Evolutionary conservation across 148 eudicot species (phyloP), one percentile per base, ranked within the genome.

Genomic region (Mesembryanthemum crystallinum): DNA sequence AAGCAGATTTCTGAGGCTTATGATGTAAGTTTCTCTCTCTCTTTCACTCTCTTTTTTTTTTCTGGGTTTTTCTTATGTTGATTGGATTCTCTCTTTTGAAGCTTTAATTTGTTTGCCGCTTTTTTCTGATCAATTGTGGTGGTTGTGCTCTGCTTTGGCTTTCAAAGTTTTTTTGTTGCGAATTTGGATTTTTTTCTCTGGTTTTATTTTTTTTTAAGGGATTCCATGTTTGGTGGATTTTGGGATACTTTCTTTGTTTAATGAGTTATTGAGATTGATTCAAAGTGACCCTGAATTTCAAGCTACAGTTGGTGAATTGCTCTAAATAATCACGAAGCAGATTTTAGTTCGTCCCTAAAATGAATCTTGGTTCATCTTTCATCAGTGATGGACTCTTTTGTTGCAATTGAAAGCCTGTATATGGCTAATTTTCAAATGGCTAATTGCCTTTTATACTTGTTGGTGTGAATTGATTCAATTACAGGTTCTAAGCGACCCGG

Each of bases 401-500:
- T 45, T 45, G 49, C 49, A 4, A 45, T 45, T 45, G 14, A 43
- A 43, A 7, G 49, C 20, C 37, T 28, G 10, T 29, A 3, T 30
- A 63, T 57, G 72, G 58, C n/a, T 37, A 8, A 27, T 57, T n/a
- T 4, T 43, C 9, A 6, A n/a, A 24, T 9, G 23, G 23, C 17
- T 71, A 18, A 7, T 33, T 5, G n/a, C 9, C 27, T 18, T 43
- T 52, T 33, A 42, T 24, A 24, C 11, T 58, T 61, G 37, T 64
- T 51, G 20, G 29, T 75, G 70, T 24, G 20, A 60, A 67, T 57
- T 52, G 66, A 75, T 52, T 75, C 1, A 52, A 32, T 35, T 66
- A 72, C 76, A 91, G 96, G 93, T 91, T 71, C 76, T 91, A 9
- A 91, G 96, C 76, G 96, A 91, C 65, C 84, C 93, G 12, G 88